These are phyloP conservation scores for Penicillium bovifimosum DNA, from an alignment of 495 filamentous ascomycete genomes.

Conservation along the genomic window DNA sequence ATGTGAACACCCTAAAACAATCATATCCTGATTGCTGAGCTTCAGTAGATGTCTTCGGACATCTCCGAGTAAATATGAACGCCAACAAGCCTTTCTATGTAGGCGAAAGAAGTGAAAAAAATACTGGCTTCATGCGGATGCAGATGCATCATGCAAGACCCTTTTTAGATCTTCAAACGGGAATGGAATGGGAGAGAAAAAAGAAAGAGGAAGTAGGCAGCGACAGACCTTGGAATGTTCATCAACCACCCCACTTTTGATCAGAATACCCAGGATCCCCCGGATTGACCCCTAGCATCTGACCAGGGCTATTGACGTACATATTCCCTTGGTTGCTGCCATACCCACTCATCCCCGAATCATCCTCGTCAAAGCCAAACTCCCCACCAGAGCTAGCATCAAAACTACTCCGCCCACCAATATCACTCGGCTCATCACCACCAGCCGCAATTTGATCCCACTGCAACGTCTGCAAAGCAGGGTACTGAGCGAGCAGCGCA, in stretches of 20 bases:
- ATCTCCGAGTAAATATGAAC: slow-evolving; percentile 28
- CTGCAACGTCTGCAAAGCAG: slow-evolving; percentile 75
- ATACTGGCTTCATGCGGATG: not conserved
- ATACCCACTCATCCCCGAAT: slow-evolving; percentile 38
- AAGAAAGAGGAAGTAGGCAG: not conserved
- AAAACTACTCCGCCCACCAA: slow-evolving; percentile 79
- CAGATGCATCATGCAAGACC: slow-evolving; percentile 3
- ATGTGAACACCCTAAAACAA: not conserved
- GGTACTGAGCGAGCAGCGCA: slow-evolving; percentile 85
- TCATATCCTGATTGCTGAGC: slow-evolving; percentile 4
- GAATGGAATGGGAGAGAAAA: slow-evolving; percentile 4
- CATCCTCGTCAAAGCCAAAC: slow-evolving; percentile 48
- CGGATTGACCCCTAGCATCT: slow-evolving; percentile 32
- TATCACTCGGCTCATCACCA: slow-evolving; percentile 61
- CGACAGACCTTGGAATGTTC: no score
- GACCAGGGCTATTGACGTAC: slow-evolving; percentile 28
- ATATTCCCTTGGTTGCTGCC: slow-evolving; percentile 29
- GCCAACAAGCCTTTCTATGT: slow-evolving; percentile 28
- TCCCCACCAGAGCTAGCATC: slow-evolving; percentile 74
- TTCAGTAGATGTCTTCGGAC: slow-evolving; percentile 7
- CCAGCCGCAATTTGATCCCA: slow-evolving; percentile 57
- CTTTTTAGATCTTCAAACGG: slow-evolving; percentile 6
- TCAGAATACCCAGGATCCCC: slow-evolving; percentile 29
- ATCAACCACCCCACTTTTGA: slow-evolving; percentile 31
- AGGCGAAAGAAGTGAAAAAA: slow-evolving; percentile 4